Evolutionary conservation across 495 filamentous ascomycete species (phyloP).

Genomic region (Immersiella caudata): DNA sequence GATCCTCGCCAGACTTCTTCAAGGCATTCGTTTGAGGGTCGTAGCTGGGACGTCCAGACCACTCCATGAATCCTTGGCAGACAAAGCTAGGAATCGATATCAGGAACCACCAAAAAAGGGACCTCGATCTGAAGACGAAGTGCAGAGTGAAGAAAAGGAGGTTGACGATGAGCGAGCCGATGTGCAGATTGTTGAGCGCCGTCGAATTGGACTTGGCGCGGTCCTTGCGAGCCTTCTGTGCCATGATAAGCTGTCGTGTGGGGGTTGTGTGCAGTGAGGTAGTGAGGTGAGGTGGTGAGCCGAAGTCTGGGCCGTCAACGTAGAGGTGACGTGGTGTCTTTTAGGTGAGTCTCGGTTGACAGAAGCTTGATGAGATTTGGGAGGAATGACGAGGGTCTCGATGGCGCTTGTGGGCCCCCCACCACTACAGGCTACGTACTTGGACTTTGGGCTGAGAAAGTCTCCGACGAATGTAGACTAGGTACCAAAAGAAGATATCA

Average conservation of each 20-base stretch:
- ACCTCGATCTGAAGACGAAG: conserved; percentile 67
- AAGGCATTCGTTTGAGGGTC: conserved; percentile 65
- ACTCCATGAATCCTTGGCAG: conserved; percentile 83
- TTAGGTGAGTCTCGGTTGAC: background rate
- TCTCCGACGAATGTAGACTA: background rate
- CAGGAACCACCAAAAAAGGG: conserved; percentile 69
- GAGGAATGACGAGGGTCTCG: background rate
- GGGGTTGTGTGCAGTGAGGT: background rate
- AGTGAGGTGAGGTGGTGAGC: background rate
- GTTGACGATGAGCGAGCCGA: conserved; percentile 71
- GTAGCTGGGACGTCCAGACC: conserved; percentile 75
- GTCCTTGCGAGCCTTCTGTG: conserved; percentile 94
- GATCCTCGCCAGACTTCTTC: conserved; percentile 78
- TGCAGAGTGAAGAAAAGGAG: conserved; percentile 70
- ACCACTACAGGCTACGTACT: background rate
- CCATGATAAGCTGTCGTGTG: conserved; percentile 41
- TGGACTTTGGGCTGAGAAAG: background rate
- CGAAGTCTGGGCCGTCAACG: background rate
- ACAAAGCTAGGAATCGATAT: conserved; percentile 72
- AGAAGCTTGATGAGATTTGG: conserved; percentile 8
- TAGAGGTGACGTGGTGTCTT: conserved; percentile 18
- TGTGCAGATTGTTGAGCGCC: conserved; percentile 76
- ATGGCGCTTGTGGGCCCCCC: background rate
- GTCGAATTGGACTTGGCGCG: conserved; percentile 78
- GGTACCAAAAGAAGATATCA: background rate